Evolutionary conservation across 768 basidiomycete genomes (phyloP).

Genomic region (Agrocybe chaxingu): DNA sequence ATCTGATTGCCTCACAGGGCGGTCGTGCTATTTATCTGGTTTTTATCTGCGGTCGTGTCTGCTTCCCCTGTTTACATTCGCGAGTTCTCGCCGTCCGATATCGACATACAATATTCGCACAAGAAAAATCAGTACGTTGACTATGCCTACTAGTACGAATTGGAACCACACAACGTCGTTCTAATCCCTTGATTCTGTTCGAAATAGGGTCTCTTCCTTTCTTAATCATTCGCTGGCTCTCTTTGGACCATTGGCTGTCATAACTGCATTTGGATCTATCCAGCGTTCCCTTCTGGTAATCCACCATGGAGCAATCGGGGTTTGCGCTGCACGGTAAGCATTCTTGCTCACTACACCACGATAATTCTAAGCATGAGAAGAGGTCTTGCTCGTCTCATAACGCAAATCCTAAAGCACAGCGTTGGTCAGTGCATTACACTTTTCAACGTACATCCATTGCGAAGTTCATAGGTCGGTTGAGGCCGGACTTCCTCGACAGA

Average conservation of each 20-base stretch:
- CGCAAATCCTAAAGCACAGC: conserved; percentile 52
- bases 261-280: conserved; percentile 32
- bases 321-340: conserved; percentile 36
- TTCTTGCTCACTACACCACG: background rate
- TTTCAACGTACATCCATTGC: background rate
- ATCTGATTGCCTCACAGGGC: conserved; percentile 21
- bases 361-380: conserved; percentile 21
- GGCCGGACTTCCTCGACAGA: conserved; percentile 66
- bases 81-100: conserved; percentile 46
- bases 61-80: conserved; percentile 44
- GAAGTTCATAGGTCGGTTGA: conserved; percentile 39
- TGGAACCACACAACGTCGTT: background rate
- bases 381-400: conserved; percentile 44
- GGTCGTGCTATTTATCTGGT: conserved; percentile 38
- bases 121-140: conserved; percentile 43
- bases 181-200: background rate
- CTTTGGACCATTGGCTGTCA: conserved; percentile 39
- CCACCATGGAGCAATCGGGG: conserved; percentile 57
- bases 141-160: too few relatives aligned
- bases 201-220: conserved; percentile 41
- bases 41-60: conserved; percentile 35
- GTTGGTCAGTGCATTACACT: conserved; percentile 38
- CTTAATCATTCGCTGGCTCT: conserved; percentile 47
- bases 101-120: conserved; percentile 50
- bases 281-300: conserved; percentile 47